Evolutionary conservation across 768 basidiomycete genomes (phyloP).

Genomic region (Wakefieldia striispora): DNA sequence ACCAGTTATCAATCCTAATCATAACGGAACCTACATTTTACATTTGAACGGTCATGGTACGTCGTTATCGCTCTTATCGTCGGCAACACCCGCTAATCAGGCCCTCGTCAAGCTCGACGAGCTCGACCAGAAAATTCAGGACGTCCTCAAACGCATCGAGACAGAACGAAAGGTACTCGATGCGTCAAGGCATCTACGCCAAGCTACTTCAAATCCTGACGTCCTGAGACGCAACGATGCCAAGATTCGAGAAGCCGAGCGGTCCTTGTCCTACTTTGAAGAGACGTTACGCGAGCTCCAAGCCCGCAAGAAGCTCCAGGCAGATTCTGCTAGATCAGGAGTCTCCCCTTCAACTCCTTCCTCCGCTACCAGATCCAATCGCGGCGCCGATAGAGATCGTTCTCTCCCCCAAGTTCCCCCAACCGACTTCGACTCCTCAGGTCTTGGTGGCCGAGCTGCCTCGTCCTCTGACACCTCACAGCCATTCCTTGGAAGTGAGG

Average conservation of each 20-base stretch:
- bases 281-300: constrained; percentile 81
- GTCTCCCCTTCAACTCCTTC: constrained; percentile 33
- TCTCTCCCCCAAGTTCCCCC: constrained; percentile 48
- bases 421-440: constrained; percentile 44
- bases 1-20: constrained; percentile 6
- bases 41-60: constrained; percentile 31
- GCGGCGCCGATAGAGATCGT: constrained; percentile 31
- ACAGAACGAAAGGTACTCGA: constrained; percentile 93
- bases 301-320: constrained; percentile 65
- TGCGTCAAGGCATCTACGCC: constrained; percentile 72
- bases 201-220: constrained; percentile 84
- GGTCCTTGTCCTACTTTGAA: constrained; percentile 84
- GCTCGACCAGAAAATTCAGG: constrained; percentile 91
- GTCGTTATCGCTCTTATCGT: constrained; percentile 14
- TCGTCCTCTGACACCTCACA: constrained; percentile 41
- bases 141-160: constrained; percentile 85
- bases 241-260: constrained; percentile 85
- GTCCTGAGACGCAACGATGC: constrained; percentile 78
- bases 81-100: constrained; percentile 3
- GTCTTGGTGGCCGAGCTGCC: constrained; percentile 32
- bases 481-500: constrained; percentile 37
- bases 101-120: constrained; percentile 39
- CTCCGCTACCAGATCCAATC: constrained; percentile 14
- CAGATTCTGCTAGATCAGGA: constrained; percentile 55
- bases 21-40: constrained; percentile 13